Evolutionary conservation across 106 monocot species (phyloP).

Genomic region (Posidonia australis): DNA sequence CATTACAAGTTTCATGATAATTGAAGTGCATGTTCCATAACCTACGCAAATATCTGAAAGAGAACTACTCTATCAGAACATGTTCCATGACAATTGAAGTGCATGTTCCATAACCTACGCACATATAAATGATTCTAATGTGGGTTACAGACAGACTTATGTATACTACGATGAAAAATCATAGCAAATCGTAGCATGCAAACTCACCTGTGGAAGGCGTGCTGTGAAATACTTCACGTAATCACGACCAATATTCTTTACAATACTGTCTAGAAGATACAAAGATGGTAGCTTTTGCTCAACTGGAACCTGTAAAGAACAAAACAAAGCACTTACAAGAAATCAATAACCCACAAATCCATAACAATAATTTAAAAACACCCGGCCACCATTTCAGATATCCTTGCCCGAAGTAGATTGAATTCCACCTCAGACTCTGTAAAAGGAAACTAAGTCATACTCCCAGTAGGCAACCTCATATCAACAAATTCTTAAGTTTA

Average conservation of each 20-base stretch:
- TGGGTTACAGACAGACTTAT: too few relatives aligned
- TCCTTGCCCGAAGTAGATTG: background rate
- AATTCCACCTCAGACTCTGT: too few relatives aligned
- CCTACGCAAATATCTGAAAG: too few relatives aligned
- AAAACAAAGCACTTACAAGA: background rate
- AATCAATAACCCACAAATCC: background rate
- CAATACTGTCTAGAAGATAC: constrained; percentile 94
- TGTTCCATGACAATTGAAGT: background rate
- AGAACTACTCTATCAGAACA: background rate
- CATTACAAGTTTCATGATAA: background rate
- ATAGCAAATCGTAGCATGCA: background rate
- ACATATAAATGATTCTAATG: too few relatives aligned
- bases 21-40: background rate
- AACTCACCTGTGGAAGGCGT: constrained; percentile 63
- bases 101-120: background rate
- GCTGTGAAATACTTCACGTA: constrained; percentile 70
- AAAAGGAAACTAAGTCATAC: too few relatives aligned
- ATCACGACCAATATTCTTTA: constrained; percentile 88
- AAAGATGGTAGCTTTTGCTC: constrained; percentile 87
- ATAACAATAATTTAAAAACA: background rate
- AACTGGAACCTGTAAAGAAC: constrained; percentile 40
- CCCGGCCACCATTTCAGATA: background rate
- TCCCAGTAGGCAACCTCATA: too few relatives aligned
- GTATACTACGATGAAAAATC: too few relatives aligned
- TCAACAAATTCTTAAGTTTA: too few relatives aligned